Percentiles rank a stretch among this genome's conserved stretches.
These are phyloP conservation scores for Grifola frondosa DNA, from an alignment of 1,284 basidiomycete genomes.

Conservation along the genomic window DNA sequence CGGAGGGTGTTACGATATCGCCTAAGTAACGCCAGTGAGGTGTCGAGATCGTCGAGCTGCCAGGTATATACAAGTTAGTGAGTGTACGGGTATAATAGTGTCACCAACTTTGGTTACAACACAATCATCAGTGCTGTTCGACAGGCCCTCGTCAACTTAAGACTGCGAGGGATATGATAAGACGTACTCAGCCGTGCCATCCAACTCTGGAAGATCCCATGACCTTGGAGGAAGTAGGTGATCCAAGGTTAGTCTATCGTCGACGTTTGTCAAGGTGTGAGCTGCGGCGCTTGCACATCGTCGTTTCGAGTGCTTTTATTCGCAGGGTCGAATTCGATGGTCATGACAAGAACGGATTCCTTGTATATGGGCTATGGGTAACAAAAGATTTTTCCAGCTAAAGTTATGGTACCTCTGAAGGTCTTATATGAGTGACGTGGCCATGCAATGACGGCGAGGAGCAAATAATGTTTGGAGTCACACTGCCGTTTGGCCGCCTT, in stretches of 20 bases:
- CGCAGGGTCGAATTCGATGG: too few relatives aligned
- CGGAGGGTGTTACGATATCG: slow-evolving; percentile 32
- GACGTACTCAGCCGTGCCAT: slow-evolving; percentile 24
- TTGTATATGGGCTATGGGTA: too few relatives aligned
- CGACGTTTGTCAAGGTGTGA: too few relatives aligned
- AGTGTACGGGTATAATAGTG: not conserved
- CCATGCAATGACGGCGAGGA: too few relatives aligned
- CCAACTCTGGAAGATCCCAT: slow-evolving; percentile 31
- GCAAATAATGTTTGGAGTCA: too few relatives aligned
- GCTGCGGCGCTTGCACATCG: too few relatives aligned
- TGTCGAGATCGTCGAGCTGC: slow-evolving; percentile 27
- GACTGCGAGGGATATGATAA: not conserved
- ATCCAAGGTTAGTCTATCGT: slow-evolving; percentile 23
- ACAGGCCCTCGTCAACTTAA: not conserved
- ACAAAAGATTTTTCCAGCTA: too few relatives aligned
- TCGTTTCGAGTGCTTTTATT: too few relatives aligned
- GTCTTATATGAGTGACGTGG: too few relatives aligned
- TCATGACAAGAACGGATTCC: too few relatives aligned
- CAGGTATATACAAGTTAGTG: not conserved
- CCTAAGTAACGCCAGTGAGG: slow-evolving; percentile 28
- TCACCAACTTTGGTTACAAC: slow-evolving; percentile 3
- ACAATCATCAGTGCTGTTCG: slow-evolving; percentile 12
- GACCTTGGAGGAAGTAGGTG: slow-evolving; percentile 24
- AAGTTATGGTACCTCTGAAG: too few relatives aligned
- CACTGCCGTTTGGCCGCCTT: too few relatives aligned